Conservation (phyloP, 352 stramenopile genomes). For the Globisporangium middletonii region DNA sequence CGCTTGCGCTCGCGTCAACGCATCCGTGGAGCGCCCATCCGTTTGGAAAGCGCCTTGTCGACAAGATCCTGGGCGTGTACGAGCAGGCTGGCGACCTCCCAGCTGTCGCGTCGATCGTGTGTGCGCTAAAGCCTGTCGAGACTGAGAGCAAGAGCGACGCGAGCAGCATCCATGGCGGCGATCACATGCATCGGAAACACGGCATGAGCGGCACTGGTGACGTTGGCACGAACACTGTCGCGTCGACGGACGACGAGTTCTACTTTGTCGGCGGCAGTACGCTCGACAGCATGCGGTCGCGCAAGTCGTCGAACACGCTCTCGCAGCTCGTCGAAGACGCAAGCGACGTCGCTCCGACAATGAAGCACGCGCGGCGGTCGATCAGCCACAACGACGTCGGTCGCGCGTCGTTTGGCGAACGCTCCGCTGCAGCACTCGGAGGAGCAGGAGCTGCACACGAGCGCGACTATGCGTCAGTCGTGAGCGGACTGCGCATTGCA, state of each 20-base stretch:
- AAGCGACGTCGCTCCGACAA: constrained; percentile 36
- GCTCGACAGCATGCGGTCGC: constrained; percentile 12
- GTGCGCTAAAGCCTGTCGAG: constrained; percentile 43
- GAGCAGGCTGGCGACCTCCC: constrained; percentile 73
- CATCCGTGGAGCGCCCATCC: constrained; percentile 78
- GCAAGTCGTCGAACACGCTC: constrained; percentile 31
- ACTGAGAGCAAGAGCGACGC: constrained; percentile 6
- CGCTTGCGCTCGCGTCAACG: constrained; percentile 27
- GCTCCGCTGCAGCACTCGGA: background rate
- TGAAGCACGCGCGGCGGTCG: constrained; percentile 44
- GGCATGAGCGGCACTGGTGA: background rate
- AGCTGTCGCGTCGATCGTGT: constrained; percentile 74
- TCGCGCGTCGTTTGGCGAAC: constrained; percentile 16
- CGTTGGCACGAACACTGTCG: constrained; percentile 3
- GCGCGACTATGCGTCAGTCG: background rate
- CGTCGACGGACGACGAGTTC: constrained; percentile 15
- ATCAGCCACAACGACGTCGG: constrained; percentile 59
- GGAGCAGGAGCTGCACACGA: too few species aligned
- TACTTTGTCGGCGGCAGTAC: constrained; percentile 9
- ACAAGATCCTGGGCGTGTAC: constrained; percentile 76
- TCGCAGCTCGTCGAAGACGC: constrained; percentile 25
- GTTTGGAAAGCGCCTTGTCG: constrained; percentile 68
- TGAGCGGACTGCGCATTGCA: constrained; percentile 15
- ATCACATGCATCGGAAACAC: constrained; percentile 1
- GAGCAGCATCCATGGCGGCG: background rate